These are phyloP conservation scores for Leucocoprinus sp. DNA, from an alignment of 768 basidiomycete genomes.

Conservation along the genomic window DNA sequence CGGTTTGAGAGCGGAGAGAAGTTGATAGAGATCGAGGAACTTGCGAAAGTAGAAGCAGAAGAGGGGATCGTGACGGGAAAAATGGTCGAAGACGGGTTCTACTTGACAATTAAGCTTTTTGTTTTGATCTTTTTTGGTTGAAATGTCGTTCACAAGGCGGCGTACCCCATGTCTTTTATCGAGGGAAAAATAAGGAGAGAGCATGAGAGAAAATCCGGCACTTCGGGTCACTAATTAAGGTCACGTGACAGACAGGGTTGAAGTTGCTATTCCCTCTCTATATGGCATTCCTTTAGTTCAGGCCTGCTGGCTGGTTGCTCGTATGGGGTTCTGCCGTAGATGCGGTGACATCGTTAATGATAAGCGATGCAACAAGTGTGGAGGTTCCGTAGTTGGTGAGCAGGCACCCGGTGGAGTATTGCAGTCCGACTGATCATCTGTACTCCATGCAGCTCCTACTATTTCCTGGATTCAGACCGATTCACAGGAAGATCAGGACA, in stretches of 20 bases:
- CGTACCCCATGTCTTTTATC: not conserved
- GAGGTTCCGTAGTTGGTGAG: conserved; percentile 73
- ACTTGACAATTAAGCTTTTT: not conserved
- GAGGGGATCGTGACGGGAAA: conserved; percentile 17
- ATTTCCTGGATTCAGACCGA: conserved; percentile 54
- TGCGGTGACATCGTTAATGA: conserved; percentile 78
- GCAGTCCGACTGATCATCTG: not conserved
- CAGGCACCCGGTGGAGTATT: conserved; percentile 13
- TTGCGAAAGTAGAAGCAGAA: conserved; percentile 20
- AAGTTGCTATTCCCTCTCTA: too few relatives aligned
- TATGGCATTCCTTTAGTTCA: not conserved
- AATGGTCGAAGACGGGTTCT: not conserved
- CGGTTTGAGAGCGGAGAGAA: conserved; percentile 24
- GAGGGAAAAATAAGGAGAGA: conserved; percentile 6
- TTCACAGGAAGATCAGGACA: conserved; percentile 43
- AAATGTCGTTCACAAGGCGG: not conserved
- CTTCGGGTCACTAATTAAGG: not conserved
- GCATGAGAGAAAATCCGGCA: not conserved
- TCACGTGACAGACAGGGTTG: conserved; percentile 6
- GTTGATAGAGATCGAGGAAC: conserved; percentile 17
- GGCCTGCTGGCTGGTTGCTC: not conserved
- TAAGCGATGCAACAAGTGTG: conserved; percentile 63
- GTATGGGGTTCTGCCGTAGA: conserved; percentile 79
- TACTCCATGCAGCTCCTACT: conserved; percentile 44
- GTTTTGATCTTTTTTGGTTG: not conserved